phyloP scores from a whole-genome alignment of 2,329 filamentous ascomycete species.

The Microsporum ferrugineum region DNA sequence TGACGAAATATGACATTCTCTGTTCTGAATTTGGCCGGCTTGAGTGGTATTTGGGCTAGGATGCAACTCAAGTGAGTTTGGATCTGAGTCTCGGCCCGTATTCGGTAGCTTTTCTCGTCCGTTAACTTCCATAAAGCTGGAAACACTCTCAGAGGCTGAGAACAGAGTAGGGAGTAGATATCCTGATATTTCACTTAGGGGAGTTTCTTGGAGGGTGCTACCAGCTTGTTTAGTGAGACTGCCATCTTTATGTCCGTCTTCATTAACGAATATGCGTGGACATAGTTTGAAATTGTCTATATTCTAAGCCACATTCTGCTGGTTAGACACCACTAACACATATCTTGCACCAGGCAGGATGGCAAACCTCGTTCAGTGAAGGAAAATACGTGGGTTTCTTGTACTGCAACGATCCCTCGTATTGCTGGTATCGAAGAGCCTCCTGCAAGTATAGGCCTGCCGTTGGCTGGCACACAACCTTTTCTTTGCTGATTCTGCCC shows the following conservation, averaged over 20 bases:
- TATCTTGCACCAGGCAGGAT: neutral
- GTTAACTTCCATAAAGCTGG: slow-evolving; percentile 42
- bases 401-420: slow-evolving; percentile 15
- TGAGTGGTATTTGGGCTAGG: neutral
- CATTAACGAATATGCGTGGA: neutral
- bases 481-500: slow-evolving; percentile 16
- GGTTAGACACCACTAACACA: neutral
- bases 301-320: neutral
- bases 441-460: slow-evolving; percentile 21
- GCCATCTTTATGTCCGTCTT: neutral
- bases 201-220: neutral
- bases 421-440: slow-evolving; percentile 17
- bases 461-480: slow-evolving; percentile 19
- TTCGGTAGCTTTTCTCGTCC: slow-evolving; percentile 25
- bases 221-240: neutral
- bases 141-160: slow-evolving; percentile 33
- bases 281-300: neutral
- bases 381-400: slow-evolving; percentile 15
- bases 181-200: too few species aligned
- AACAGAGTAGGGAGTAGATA: slow-evolving; percentile 23
- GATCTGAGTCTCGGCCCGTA: slow-evolving; percentile 20
- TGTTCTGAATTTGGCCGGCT: neutral
- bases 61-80: slow-evolving; percentile 1
- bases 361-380: neutral
- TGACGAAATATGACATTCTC: neutral